A percentile compares a stretch with the other conserved stretches of the same genome.
phyloP scores from a whole-genome alignment of 192 early-diverging fungal species.

The Spinellus fusiger region DNA sequence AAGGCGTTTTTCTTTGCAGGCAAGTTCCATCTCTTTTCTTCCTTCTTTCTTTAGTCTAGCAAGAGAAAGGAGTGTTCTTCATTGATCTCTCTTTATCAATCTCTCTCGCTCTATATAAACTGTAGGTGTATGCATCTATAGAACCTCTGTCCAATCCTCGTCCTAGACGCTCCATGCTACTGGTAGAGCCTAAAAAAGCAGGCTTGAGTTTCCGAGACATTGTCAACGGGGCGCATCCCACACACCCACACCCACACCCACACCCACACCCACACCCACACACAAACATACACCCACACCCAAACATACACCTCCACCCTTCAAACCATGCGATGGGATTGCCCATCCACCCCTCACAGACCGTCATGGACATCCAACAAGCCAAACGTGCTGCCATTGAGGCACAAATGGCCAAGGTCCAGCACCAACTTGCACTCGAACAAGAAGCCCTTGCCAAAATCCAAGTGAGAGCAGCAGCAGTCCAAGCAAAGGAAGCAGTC shows the following conservation, averaged over 20 bases:
- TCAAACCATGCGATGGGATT: too few species aligned
- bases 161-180: not conserved
- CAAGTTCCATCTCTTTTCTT: not conserved
- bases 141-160: slow-evolving; percentile 26
- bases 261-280: not conserved
- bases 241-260: not conserved
- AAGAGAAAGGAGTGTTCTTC: not conserved
- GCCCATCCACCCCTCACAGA: too few species aligned
- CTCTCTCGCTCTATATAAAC: not conserved
- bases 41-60: not conserved
- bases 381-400: not conserved
- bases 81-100: not conserved
- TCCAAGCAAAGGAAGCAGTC: not conserved
- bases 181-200: slow-evolving; percentile 23
- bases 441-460: not conserved
- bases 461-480: not conserved
- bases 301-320: not conserved
- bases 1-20: slow-evolving; percentile 11
- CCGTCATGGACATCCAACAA: not conserved
- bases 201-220: slow-evolving; percentile 5
- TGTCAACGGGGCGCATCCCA: not conserved
- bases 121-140: too few species aligned
- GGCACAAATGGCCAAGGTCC: not conserved
- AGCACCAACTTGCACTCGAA: not conserved
- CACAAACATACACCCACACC: not conserved